Evolutionary conservation across 768 basidiomycete genomes (phyloP).

Genomic region (Cystofilobasidium bisporidii): DNA sequence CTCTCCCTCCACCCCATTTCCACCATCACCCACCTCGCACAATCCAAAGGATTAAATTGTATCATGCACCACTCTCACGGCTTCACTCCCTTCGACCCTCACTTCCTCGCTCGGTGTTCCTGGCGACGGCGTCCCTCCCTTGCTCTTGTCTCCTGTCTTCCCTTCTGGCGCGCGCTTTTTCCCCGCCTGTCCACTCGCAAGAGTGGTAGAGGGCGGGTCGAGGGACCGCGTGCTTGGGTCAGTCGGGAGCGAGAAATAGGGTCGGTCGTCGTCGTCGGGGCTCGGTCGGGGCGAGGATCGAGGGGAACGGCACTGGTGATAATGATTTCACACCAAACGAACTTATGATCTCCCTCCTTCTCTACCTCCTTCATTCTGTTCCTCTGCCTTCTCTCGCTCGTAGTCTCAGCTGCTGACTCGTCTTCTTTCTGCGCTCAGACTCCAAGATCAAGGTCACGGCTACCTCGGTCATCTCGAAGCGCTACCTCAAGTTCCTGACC

Average conservation of each 20-base stretch:
- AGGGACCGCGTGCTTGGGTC: background rate
- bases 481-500: slow-evolving; percentile 29
- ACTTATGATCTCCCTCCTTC: background rate
- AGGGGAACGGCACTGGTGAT: slow-evolving; percentile 10
- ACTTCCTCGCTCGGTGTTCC: background rate
- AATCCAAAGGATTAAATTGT: slow-evolving; percentile 8
- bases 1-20: background rate
- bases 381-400: background rate
- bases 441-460: slow-evolving; percentile 77
- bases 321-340: slow-evolving; percentile 11
- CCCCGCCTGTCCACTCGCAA: background rate
- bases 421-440: slow-evolving; percentile 36
- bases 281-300: background rate
- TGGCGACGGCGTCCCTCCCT: no score
- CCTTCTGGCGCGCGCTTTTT: background rate
- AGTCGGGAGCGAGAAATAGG: background rate
- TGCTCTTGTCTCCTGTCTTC: no score
- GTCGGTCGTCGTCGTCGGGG: background rate
- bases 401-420: background rate
- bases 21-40: background rate
- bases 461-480: slow-evolving; percentile 73
- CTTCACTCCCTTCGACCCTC: background rate
- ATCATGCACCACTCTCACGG: slow-evolving; percentile 14
- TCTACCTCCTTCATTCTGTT: background rate
- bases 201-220: background rate